Conservation (phyloP, 495 filamentous ascomycete genomes). For the Delitschia confertaspora region DNA sequence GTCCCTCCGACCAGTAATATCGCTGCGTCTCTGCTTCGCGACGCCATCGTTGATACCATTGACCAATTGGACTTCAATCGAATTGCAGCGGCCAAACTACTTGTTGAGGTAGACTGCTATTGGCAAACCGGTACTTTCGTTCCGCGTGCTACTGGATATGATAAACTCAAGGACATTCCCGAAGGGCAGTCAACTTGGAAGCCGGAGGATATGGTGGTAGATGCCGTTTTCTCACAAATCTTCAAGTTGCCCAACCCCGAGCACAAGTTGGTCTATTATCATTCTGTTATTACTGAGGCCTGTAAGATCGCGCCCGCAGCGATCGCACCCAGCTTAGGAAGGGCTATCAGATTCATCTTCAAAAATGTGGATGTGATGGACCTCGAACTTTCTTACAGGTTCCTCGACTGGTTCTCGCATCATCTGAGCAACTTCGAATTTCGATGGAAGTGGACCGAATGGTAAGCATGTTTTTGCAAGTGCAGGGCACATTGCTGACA, state of each 20-base stretch:
- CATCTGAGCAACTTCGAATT: constrained; percentile 99
- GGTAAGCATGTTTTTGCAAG: constrained; percentile 44
- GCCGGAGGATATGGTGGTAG: constrained; percentile 92
- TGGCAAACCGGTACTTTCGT: constrained; percentile 83
- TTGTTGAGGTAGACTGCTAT: constrained; percentile 93
- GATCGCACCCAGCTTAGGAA: constrained; percentile 87
- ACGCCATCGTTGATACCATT: constrained; percentile 85
- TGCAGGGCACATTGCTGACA: no score
- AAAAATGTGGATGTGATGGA: constrained; percentile 71
- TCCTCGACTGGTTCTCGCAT: constrained; percentile 96
- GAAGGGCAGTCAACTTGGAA: constrained; percentile 74
- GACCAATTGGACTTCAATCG: constrained; percentile 91
- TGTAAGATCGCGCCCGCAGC: constrained; percentile 93
- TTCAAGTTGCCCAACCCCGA: constrained; percentile 79
- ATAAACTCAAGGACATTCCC: constrained; percentile 70
- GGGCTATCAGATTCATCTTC: constrained; percentile 89
- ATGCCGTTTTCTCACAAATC: constrained; percentile 92
- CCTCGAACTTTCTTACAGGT: constrained; percentile 74
- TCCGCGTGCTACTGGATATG: constrained; percentile 84
- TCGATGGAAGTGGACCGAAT: constrained; percentile 99
- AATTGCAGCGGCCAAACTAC: constrained; percentile 70
- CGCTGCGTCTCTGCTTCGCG: constrained; percentile 70
- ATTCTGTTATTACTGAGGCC: constrained; percentile 84
- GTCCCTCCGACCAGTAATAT: constrained; percentile 70
- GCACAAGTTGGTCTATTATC: constrained; percentile 95